Base-by-base conservation (phyloP, 1,284 basidiomycete genomes). In the Phellopilus nigrolimitatus region DNA sequence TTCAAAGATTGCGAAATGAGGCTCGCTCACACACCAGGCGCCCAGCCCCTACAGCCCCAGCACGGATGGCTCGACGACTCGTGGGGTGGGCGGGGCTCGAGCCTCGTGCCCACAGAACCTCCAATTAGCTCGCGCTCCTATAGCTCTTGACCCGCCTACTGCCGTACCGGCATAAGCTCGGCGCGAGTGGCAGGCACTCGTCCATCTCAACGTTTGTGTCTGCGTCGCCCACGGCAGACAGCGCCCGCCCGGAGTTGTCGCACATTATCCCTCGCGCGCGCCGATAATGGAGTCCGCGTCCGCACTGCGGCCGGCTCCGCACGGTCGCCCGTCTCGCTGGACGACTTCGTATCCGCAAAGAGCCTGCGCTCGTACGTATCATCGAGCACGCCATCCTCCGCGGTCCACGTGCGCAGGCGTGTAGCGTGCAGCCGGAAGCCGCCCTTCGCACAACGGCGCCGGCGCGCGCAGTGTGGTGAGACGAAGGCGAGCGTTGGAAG, bases 281-380 rank as follows among this genome's bases (percentile, higher is more conserved):
- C 28, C 28, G 41, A 43, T 28, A 19, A 43, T 43, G 21, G 27
- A 43, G 41, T 43, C 41, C 22, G 22, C 41, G n/a, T 43, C 41
- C 15, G 24, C 41, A 24, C 41, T 24, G 24, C 22, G 15, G 41
- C 31, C n/a, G 31, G 10, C 10, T n/a, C n/a, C n/a, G 10, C 31
- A n/a, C 10, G 31, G 31, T 33, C 31, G 31, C n/a, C 31, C n/a
- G n/a, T n/a, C n/a, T n/a, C n/a, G 6, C n/a, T n/a, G 31, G n/a
- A 33, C 6, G 31, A 33, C 27, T 43, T 24, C 10, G 24, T 43
- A 24, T 43, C 41, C 13, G 41, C 41, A 4, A 43, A 28, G 24
- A 43, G 22, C 10, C 41, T 24, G 24, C 41, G 19, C 15, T 43
- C 41, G 22, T 43, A 43, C 7, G 24, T 27, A 24, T 43, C 41